These are phyloP conservation scores for Lentinula raphanica DNA, from an alignment of 768 basidiomycete genomes.

Conservation along the genomic window DNA sequence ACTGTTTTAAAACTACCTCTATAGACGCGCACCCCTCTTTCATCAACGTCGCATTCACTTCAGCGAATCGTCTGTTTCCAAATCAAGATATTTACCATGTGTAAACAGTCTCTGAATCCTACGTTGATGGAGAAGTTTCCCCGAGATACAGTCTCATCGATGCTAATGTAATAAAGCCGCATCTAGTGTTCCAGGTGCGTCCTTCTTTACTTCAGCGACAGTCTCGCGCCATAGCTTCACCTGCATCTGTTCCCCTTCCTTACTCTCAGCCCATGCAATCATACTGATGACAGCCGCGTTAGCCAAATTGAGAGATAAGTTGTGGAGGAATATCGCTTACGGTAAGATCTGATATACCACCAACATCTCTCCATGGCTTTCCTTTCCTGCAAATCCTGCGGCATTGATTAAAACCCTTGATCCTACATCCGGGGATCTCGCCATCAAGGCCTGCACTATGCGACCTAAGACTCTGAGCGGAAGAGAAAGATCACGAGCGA, in stretches of 20 bases:
- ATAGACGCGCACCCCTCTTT: too few relatives aligned
- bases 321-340: not conserved
- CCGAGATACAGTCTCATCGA: too few relatives aligned
- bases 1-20: not conserved
- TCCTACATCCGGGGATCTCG: conserved; percentile 13
- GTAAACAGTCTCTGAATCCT: too few relatives aligned
- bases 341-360: conserved; percentile 6
- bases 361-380: conserved; percentile 14
- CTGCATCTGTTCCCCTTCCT: conserved; percentile 12
- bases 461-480: not conserved
- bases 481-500: conserved; percentile 8
- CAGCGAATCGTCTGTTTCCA: too few relatives aligned
- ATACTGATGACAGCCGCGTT: not conserved
- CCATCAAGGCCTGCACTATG: not conserved
- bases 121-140: too few relatives aligned
- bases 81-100: too few relatives aligned
- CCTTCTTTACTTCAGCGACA: conserved; percentile 2
- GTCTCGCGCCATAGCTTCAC: conserved; percentile 14
- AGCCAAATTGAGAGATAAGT: not conserved
- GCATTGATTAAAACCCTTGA: conserved; percentile 12
- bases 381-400: conserved; percentile 8
- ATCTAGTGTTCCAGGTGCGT: conserved; percentile 8
- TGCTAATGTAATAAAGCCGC: not conserved
- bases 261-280: conserved; percentile 2
- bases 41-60: too few relatives aligned